Evolutionary conservation across 2,329 filamentous ascomycete species (phyloP).

Genomic region (Pseudocercospora musae): DNA sequence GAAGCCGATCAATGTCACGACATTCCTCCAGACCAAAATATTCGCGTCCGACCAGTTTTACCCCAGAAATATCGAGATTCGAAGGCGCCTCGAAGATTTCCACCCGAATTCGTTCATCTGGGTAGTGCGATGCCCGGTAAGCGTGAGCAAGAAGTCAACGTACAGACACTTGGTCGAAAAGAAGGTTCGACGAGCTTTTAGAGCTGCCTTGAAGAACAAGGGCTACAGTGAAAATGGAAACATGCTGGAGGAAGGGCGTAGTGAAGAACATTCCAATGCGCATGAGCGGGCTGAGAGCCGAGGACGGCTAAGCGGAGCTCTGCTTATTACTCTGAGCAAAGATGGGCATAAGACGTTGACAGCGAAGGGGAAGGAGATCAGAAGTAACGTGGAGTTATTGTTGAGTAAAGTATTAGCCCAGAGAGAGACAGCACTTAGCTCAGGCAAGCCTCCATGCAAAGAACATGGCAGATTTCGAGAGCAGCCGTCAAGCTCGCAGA

Average conservation of each 20-base stretch:
- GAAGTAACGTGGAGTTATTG: conserved; percentile 10
- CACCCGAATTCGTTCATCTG: conserved; percentile 48
- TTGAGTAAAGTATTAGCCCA: conserved; percentile 5
- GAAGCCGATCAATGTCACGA: conserved; percentile 29
- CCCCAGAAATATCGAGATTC: conserved; percentile 36
- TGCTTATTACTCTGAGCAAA: conserved; percentile 18
- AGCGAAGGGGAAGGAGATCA: conserved; percentile 20
- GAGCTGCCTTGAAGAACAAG: conserved; percentile 42
- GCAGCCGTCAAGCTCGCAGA: not conserved
- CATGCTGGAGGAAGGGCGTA: not conserved
- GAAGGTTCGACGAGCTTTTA: conserved; percentile 46
- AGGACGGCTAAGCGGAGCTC: conserved; percentile 16
- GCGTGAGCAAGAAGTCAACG: conserved; percentile 39
- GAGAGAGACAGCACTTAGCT: not conserved
- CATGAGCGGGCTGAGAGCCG: not conserved
- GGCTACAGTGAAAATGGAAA: conserved; percentile 44
- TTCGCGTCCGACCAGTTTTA: conserved; percentile 27
- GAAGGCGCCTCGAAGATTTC: conserved; percentile 23
- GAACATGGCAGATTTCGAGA: not conserved
- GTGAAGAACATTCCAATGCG: not conserved
- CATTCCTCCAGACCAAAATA: conserved; percentile 22
- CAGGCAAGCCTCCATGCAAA: not conserved
- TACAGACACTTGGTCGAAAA: conserved; percentile 48
- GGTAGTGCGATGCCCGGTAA: conserved; percentile 38
- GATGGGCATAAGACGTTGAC: conserved; percentile 19